A percentile compares a stretch with the other conserved stretches of the same genome.
phyloP scores from a whole-genome alignment of 768 basidiomycete species.

The Lentinula sp. region DNA sequence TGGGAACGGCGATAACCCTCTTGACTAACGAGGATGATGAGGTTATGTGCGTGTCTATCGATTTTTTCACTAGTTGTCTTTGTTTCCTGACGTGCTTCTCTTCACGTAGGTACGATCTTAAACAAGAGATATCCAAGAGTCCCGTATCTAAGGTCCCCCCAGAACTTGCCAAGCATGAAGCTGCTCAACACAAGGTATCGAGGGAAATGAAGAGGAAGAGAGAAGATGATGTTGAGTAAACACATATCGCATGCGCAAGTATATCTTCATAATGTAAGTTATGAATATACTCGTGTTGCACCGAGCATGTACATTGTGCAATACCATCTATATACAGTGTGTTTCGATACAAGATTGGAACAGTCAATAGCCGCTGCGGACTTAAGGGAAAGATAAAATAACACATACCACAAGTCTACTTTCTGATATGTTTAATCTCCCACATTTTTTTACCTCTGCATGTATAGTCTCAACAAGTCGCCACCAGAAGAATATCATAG shows the following conservation, averaged over 20 bases:
- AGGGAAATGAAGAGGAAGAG: constrained; percentile 94
- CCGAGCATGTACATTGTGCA: too few species aligned
- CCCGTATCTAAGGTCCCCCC: constrained; percentile 85
- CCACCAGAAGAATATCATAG: too few species aligned
- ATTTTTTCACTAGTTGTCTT: constrained; percentile 8
- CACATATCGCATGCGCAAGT: not conserved
- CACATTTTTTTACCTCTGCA: too few species aligned
- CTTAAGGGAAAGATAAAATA: too few species aligned
- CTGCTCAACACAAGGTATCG: constrained; percentile 87
- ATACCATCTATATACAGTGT: too few species aligned
- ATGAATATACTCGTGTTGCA: not conserved
- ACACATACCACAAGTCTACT: too few species aligned
- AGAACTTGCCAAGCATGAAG: constrained; percentile 87
- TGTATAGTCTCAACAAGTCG: too few species aligned
- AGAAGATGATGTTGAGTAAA: constrained; percentile 68
- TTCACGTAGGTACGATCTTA: constrained; percentile 80
- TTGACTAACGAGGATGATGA: constrained; percentile 94
- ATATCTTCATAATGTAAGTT: not conserved
- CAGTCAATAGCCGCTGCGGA: too few species aligned
- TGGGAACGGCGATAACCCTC: constrained; percentile 92
- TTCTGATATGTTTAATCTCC: too few species aligned
- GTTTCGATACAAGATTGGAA: too few species aligned
- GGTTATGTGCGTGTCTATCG: constrained; percentile 70
- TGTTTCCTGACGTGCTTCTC: not conserved
- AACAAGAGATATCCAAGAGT: constrained; percentile 93